phyloP scores from a whole-genome alignment of 306 rosid species.

The Pueraria montana region DNA sequence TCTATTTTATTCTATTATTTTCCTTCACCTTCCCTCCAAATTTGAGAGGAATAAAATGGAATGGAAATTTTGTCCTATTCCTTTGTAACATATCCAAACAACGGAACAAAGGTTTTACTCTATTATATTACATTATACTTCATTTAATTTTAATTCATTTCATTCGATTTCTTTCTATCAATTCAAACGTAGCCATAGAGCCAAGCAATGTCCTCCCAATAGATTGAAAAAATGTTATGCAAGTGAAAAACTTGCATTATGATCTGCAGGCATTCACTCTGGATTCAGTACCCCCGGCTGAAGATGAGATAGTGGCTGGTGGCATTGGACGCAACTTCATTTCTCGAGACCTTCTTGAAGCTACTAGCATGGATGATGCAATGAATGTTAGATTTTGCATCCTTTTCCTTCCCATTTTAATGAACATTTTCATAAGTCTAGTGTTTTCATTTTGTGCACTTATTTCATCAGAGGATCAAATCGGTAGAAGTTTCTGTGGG shows the following conservation, averaged over 20 bases:
- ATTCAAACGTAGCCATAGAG: neutral
- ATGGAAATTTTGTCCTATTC: neutral
- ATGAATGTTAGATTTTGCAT: slow-evolving; percentile 54
- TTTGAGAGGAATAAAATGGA: neutral
- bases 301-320: slow-evolving; percentile 73
- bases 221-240: neutral
- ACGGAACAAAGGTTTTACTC: no score
- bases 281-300: slow-evolving; percentile 74
- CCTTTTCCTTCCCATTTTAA: slow-evolving; percentile 37
- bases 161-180: neutral
- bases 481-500: slow-evolving; percentile 70
- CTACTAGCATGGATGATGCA: slow-evolving; percentile 77
- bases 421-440: neutral
- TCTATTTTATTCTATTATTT: neutral
- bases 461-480: slow-evolving; percentile 67
- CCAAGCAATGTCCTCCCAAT: neutral
- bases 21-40: neutral
- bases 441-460: slow-evolving; percentile 36
- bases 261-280: slow-evolving; percentile 76
- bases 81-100: neutral
- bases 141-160: neutral
- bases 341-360: slow-evolving; percentile 84
- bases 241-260: neutral
- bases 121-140: no score
- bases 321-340: slow-evolving; percentile 85